These are phyloP conservation scores for Blastocystis sp. DNA, from an alignment of 352 stramenopile species.

Conservation along the genomic window DNA sequence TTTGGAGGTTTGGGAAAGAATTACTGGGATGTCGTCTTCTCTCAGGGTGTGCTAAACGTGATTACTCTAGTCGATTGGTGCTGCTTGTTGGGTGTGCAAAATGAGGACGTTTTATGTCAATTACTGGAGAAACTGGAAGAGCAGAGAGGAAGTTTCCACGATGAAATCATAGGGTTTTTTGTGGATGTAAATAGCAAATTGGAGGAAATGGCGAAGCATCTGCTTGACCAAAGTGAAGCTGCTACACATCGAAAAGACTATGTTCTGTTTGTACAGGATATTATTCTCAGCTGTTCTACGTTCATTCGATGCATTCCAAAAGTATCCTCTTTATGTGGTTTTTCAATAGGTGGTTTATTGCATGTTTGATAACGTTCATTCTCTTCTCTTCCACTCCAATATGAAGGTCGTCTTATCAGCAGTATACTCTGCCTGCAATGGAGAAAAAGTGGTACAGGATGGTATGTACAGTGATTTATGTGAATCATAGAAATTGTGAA, in stretches of 20 bases:
- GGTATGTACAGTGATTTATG: neutral
- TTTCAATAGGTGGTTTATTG: neutral
- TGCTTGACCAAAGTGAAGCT: neutral
- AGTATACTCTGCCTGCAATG: neutral
- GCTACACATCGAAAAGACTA: neutral
- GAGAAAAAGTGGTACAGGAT: neutral
- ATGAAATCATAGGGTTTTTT: slow-evolving; percentile 46
- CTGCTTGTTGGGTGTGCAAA: neutral
- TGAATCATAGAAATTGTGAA: neutral
- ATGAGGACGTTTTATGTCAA: neutral
- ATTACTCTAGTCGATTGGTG: neutral
- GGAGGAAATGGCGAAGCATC: slow-evolving; percentile 14
- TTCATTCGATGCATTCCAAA: neutral
- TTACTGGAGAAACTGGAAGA: neutral
- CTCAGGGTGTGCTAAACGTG: neutral
- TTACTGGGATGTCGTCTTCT: slow-evolving; percentile 9
- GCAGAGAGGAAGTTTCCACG: neutral
- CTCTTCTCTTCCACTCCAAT: slow-evolving; percentile 18
- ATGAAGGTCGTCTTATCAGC: neutral
- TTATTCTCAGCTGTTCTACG: neutral
- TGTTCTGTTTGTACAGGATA: neutral
- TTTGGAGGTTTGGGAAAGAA: neutral
- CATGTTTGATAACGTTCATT: neutral
- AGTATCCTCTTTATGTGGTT: neutral
- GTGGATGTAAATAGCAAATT: neutral